Percentiles rank a stretch among this genome's conserved stretches.
Conservation (phyloP, 2,329 filamentous ascomycete species). For the Aureobasidium leucospermi region DNA sequence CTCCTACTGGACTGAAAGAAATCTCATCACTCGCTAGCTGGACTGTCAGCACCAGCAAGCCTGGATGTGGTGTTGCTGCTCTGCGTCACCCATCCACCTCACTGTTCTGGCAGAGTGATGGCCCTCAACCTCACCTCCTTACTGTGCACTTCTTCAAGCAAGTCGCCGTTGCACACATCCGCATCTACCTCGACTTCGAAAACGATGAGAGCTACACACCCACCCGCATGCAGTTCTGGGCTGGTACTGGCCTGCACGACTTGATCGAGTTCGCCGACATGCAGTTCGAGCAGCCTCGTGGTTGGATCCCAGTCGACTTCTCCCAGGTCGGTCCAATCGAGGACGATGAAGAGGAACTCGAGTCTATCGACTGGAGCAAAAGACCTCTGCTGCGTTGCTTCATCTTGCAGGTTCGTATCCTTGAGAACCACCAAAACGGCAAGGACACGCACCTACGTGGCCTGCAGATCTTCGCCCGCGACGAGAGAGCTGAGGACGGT, state of each 20-base stretch:
- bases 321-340: constrained; percentile 48
- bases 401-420: constrained; percentile 80
- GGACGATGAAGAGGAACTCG: constrained; percentile 23
- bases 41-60: constrained; percentile 75
- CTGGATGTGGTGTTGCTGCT: constrained; percentile 69
- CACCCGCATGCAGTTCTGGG: constrained; percentile 81
- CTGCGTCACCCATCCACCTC: constrained; percentile 65
- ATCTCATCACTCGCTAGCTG: constrained; percentile 79
- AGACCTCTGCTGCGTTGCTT: constrained; percentile 73
- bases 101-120: constrained; percentile 80
- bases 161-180: constrained; percentile 67
- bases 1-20: constrained; percentile 57
- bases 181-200: constrained; percentile 85
- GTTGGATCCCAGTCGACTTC: constrained; percentile 83
- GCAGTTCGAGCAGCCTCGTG: constrained; percentile 68
- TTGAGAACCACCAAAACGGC: constrained; percentile 97
- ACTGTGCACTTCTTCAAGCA: constrained; percentile 82
- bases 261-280: constrained; percentile 81
- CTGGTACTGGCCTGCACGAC: constrained; percentile 86
- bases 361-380: constrained; percentile 43
- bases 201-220: constrained; percentile 95
- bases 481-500: constrained; percentile 25
- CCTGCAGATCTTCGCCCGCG: constrained; percentile 69
- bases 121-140: constrained; percentile 72
- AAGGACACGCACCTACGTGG: constrained; percentile 97